phyloP scores from a whole-genome alignment of 140 eudicot species.

The Oenanthe javanica region DNA sequence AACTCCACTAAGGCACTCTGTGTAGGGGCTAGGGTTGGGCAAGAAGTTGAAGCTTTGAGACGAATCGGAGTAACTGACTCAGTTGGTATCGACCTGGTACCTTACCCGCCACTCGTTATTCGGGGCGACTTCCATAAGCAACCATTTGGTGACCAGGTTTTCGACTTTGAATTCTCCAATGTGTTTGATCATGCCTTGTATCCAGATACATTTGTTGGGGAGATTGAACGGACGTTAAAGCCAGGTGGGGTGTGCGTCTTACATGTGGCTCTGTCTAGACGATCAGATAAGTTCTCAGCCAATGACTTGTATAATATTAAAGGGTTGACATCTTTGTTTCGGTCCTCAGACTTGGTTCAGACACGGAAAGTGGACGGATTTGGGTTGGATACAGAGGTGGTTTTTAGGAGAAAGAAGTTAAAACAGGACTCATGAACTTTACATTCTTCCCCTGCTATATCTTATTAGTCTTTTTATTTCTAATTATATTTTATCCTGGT shows the following conservation, averaged over 20 bases:
- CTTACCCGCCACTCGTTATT: slow-evolving; percentile 74
- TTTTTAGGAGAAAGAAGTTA: slow-evolving; percentile 45
- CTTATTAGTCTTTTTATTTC: not conserved
- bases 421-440: slow-evolving; percentile 5
- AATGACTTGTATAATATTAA: slow-evolving; percentile 64
- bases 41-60: slow-evolving; percentile 73
- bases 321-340: slow-evolving; percentile 56
- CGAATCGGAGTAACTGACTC: slow-evolving; percentile 77
- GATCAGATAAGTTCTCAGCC: slow-evolving; percentile 87
- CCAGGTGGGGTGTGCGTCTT: slow-evolving; percentile 73
- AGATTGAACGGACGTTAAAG: slow-evolving; percentile 86
- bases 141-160: slow-evolving; percentile 54
- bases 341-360: slow-evolving; percentile 46
- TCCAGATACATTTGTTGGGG: slow-evolving; percentile 66
- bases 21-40: slow-evolving; percentile 84
- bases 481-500: not conserved
- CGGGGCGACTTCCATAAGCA: slow-evolving; percentile 74
- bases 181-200: slow-evolving; percentile 90
- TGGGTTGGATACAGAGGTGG: slow-evolving; percentile 89
- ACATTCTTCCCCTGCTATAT: not conserved
- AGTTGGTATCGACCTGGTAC: slow-evolving; percentile 73
- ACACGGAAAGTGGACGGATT: slow-evolving; percentile 69
- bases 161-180: slow-evolving; percentile 81
- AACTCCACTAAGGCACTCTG: slow-evolving; percentile 62
- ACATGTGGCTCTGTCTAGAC: slow-evolving; percentile 63